These are phyloP conservation scores for Sclerotinia sclerotiorum DNA, from an alignment of 2,329 filamentous ascomycete species.

Conservation along the genomic window DNA sequence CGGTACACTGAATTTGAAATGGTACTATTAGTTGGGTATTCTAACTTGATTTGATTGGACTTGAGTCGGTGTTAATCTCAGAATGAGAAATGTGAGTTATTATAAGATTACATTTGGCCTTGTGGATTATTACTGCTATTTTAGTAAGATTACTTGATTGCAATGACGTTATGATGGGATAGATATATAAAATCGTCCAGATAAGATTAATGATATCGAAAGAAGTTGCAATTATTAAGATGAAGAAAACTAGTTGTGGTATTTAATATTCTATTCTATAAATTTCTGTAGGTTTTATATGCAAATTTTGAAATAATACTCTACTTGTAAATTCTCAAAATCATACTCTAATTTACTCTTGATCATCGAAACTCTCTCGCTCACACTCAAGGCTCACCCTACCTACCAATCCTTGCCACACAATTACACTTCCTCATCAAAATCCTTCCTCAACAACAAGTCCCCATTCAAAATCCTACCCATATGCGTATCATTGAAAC, in stretches of 20 bases:
- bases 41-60: no score
- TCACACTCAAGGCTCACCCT: no score
- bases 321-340: neutral
- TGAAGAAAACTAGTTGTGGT: neutral
- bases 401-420: neutral
- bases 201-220: neutral
- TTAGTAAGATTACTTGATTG: no score
- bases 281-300: neutral
- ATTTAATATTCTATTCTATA: neutral
- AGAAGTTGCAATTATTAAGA: neutral
- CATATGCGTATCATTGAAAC: constrained; percentile 47
- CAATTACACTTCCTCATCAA: neutral
- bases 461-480: constrained; percentile 45
- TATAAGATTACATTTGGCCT: no score
- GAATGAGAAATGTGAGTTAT: no score
- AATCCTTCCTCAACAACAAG: constrained; percentile 32
- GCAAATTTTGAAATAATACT: neutral
- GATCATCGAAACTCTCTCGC: neutral
- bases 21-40: no score
- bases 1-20: no score
- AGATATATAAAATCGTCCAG: neutral
- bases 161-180: no score
- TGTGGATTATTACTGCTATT: no score
- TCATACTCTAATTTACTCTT: neutral
- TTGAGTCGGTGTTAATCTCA: no score